Evolutionary conservation across 139 green algal species (phyloP).

Genomic region (Microglena sp.): DNA sequence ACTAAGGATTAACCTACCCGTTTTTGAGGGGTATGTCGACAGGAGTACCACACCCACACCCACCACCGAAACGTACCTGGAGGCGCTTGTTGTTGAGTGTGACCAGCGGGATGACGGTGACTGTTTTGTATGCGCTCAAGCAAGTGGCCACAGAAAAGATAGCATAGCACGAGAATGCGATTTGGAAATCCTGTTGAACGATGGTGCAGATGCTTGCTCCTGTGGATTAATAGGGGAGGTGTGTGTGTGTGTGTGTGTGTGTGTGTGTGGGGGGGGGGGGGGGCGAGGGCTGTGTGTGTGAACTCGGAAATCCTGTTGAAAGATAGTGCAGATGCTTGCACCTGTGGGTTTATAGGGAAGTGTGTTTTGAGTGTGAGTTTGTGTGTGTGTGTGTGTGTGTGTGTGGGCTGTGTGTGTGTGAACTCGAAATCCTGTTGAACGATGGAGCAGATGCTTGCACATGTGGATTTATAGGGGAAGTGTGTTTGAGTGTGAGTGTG

Average conservation of each 20-base stretch:
- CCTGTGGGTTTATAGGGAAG: background rate
- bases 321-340: background rate
- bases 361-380: background rate
- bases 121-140: constrained; percentile 8
- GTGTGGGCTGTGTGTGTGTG: constrained; percentile 5
- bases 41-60: too few species aligned
- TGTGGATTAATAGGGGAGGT: background rate
- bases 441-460: constrained; percentile 15
- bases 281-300: too few species aligned
- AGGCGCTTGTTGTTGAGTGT: constrained; percentile 55
- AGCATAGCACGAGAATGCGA: constrained; percentile 18
- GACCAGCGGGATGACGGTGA: constrained; percentile 48
- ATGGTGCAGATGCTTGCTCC: constrained; percentile 16
- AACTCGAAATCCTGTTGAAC: constrained; percentile 28
- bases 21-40: too few species aligned
- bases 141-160: constrained; percentile 2
- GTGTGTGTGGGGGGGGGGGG: too few species aligned
- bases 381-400: background rate
- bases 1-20: too few species aligned
- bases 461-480: background rate
- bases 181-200: constrained; percentile 25
- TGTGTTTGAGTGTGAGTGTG: too few species aligned
- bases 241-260: too few species aligned
- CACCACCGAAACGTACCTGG: too few species aligned
- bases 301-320: too few species aligned